These are phyloP conservation scores for Coemansia reversa DNA, from an alignment of 192 early-diverging fungal species.

Conservation along the genomic window DNA sequence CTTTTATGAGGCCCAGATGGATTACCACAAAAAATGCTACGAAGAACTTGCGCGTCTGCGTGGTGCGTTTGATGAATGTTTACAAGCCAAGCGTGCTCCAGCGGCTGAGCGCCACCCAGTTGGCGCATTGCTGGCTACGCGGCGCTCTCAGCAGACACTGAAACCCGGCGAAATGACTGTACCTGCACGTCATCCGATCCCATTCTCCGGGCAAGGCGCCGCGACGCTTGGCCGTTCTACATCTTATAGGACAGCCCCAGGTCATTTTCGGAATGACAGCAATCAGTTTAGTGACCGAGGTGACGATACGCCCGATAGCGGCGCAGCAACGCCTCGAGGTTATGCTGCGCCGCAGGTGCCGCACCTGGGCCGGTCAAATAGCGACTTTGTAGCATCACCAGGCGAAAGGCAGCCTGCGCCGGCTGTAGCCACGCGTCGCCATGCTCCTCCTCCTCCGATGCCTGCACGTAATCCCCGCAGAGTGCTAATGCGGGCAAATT, in stretches of 20 bases:
- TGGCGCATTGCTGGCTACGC: constrained; percentile 21
- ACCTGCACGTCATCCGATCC: constrained; percentile 25
- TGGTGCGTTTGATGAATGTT: constrained; percentile 33
- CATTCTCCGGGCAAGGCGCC: constrained; percentile 21
- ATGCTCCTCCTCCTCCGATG: constrained; percentile 55
- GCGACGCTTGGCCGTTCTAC: constrained; percentile 32
- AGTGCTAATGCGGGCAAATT: constrained; percentile 59
- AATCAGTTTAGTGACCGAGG: constrained; percentile 37
- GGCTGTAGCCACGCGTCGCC: constrained; percentile 45
- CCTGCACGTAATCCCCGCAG: constrained; percentile 38
- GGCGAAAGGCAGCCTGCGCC: constrained; percentile 23
- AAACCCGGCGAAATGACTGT: constrained; percentile 17
- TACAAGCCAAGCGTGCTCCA: constrained; percentile 32
- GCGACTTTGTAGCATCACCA: constrained; percentile 36
- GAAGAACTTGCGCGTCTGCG: constrained; percentile 38
- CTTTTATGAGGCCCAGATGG: constrained; percentile 53
- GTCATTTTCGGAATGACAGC: constrained; percentile 28
- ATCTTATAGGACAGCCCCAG: constrained; percentile 17
- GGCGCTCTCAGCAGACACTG: constrained; percentile 32
- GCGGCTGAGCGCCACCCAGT: constrained; percentile 39
- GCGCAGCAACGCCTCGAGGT: constrained; percentile 1
- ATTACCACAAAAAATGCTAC: constrained; percentile 42
- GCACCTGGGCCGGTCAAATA: constrained; percentile 42
- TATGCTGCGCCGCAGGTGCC: constrained; percentile 19
- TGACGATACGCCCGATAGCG: constrained; percentile 16